Percentiles rank a stretch among this genome's conserved stretches.
Conservation (phyloP, 148 eudicot species). For the Fagopyrum esculentum region DNA sequence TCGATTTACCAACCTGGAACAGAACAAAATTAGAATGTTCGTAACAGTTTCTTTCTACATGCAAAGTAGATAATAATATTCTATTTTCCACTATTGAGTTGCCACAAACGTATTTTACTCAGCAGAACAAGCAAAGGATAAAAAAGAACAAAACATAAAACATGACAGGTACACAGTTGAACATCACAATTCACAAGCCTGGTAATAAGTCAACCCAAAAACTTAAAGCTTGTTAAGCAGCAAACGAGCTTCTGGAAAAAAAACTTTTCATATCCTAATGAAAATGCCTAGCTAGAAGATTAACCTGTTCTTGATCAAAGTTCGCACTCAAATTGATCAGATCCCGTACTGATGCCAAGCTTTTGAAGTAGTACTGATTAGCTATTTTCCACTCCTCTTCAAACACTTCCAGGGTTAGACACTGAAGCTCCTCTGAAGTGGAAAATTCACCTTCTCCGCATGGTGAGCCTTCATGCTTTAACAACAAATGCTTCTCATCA, state of each 20-base stretch:
- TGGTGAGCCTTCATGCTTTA: constrained; percentile 23
- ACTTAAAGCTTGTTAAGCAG: background rate
- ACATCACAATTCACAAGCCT: background rate
- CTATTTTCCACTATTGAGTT: background rate
- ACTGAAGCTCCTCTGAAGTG: constrained; percentile 20
- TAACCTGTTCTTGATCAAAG: constrained; percentile 70
- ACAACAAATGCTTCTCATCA: constrained; percentile 67
- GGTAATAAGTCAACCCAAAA: background rate
- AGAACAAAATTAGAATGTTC: constrained; percentile 1
- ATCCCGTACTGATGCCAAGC: constrained; percentile 59
- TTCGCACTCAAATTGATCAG: constrained; percentile 58
- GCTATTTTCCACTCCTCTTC: constrained; percentile 53
- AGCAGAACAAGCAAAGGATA: background rate
- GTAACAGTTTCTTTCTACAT: background rate
- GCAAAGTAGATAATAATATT: background rate
- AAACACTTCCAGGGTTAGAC: constrained; percentile 19
- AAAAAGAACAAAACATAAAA: background rate
- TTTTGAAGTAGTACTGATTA: constrained; percentile 72
- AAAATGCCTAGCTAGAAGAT: background rate
- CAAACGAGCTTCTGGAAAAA: background rate
- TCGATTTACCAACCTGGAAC: constrained; percentile 61
- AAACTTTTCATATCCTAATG: background rate
- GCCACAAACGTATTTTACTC: background rate
- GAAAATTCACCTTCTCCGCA: constrained; percentile 20
- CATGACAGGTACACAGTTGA: background rate